A percentile compares a stretch with the other conserved stretches of the same genome.
Evolutionary conservation across 2,329 filamentous ascomycete species (phyloP).

Genomic region (Colletotrichum phormii): DNA sequence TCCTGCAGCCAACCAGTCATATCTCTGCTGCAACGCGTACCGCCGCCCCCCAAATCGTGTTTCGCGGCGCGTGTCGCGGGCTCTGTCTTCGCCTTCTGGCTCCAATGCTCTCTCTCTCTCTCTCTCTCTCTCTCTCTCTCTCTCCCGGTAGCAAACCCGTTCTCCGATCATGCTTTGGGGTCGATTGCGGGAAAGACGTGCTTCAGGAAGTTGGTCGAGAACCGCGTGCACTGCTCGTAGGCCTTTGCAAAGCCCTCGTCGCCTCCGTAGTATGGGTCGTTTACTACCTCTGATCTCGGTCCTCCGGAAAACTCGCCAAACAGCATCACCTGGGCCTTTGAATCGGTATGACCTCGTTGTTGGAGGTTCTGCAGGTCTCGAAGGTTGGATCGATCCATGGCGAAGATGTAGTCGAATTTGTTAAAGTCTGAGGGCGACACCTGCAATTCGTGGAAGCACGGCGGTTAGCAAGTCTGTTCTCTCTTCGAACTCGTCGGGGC

Average conservation of each 20-base stretch:
- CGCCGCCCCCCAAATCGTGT: not conserved
- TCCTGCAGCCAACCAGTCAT: not conserved
- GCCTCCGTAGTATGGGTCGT: slow-evolving; percentile 95
- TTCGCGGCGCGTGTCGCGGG: not conserved
- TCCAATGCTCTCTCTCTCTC: not conserved
- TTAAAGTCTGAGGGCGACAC: slow-evolving; percentile 77
- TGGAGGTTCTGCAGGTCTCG: slow-evolving; percentile 73
- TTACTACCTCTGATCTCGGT: slow-evolving; percentile 74
- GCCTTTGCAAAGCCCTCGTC: slow-evolving; percentile 83
- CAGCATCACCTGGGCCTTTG: slow-evolving; percentile 77
- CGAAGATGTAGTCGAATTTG: slow-evolving; percentile 91
- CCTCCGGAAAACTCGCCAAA: slow-evolving; percentile 86
- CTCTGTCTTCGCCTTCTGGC: not conserved
- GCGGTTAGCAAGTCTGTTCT: slow-evolving; percentile 4
- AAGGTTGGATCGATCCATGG: slow-evolving; percentile 91
- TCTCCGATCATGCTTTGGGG: slow-evolving; percentile 14
- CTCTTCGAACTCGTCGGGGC: not conserved
- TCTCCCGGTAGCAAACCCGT: not conserved
- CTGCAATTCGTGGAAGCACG: slow-evolving; percentile 45
- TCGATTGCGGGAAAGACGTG: slow-evolving; percentile 61
- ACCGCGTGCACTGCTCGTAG: slow-evolving; percentile 85
- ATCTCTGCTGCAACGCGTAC: not conserved
- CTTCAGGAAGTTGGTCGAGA: slow-evolving; percentile 80
- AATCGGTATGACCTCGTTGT: slow-evolving; percentile 66
- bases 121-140: no score